Base-by-base conservation (phyloP, 2,329 filamentous ascomycete genomes). In the Chrysosporium keratinophilum region DNA sequence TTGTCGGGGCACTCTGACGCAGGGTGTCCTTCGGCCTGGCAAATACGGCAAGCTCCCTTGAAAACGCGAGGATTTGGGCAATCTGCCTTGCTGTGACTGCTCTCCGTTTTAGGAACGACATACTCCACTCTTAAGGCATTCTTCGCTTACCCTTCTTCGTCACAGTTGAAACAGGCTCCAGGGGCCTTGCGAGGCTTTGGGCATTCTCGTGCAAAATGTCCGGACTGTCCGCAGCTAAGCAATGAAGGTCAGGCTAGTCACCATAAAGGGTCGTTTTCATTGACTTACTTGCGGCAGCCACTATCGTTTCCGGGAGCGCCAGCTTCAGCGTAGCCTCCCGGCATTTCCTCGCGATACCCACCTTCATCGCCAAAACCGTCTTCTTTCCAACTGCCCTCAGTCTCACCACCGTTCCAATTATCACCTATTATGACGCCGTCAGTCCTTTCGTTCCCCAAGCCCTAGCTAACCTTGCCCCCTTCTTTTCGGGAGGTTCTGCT, bases 41-140 rank as follows among this genome's bases (percentile, higher is more conserved):
- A 77, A 50, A 70, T 63, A 43, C 69, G 70, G 60, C 74, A 77
- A 37, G 67, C 62, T 11, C 74, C 74, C 33, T 67, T 74, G 63
- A 76, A 76, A 17, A 74, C 68, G 43, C 69, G 70, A 48, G 73
- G 72, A 28, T 74, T 69, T 15, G 72, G 65, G 56, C 74, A 77
- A 1, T 75, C 71, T 0, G 62, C 59, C 59, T 75, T 75, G 59
- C 55, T 63, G 53, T 75, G 72, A 14, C 71, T 74, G 50, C 4
- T 52, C 10, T 23, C 45, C 19, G 31, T 28, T 37, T 49, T 28
- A 46, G 35, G 33, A 52, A 52, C 52, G 59, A 42, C 37, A 34
- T 11, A 35, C 28, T 11, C 20, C 10, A 9, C n/a, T 14, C 12
- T 15, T 51, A 19, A 55, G 39, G 12, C 11, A 28, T 14, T 41